Conservation (phyloP, 345 rosid genomes). For the Toxicodendron radicans region DNA sequence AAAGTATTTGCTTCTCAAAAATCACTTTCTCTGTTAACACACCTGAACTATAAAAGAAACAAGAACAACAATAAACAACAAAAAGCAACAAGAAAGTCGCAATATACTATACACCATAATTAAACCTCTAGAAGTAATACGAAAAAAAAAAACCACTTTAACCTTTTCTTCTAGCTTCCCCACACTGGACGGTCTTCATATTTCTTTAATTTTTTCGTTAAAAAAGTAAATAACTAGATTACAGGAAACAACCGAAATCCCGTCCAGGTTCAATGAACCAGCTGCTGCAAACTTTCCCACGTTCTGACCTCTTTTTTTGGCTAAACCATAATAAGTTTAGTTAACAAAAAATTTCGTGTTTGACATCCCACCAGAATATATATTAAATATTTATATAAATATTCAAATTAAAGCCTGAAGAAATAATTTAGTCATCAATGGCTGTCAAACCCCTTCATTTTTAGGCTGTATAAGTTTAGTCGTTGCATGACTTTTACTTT, state of each 20-base stretch:
- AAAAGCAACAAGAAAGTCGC: not conserved
- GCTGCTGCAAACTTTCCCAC: not conserved
- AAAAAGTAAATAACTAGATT: not conserved
- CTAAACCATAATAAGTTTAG: not conserved
- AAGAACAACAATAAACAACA: not conserved
- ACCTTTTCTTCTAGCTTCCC: conserved; percentile 15
- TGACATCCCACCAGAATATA: conserved; percentile 12
- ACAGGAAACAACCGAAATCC: not conserved
- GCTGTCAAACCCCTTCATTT: too few relatives aligned
- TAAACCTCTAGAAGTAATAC: not conserved
- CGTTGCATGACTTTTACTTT: not conserved
- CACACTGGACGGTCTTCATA: conserved; percentile 25
- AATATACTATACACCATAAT: not conserved
- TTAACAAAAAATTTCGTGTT: not conserved
- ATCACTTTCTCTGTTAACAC: not conserved
- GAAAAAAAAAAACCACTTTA: conserved; percentile 5
- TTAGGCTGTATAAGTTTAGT: not conserved
- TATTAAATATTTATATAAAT: too few relatives aligned
- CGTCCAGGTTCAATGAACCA: conserved; percentile 38
- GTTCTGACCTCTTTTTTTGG: not conserved
- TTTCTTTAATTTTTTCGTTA: not conserved
- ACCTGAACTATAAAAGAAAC: conserved; percentile 6
- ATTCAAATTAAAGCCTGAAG: too few relatives aligned
- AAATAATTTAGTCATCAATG: too few relatives aligned
- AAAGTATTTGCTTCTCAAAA: not conserved